These are phyloP conservation scores for Pezicula carpinea DNA, from an alignment of 2,329 filamentous ascomycete genomes.

Conservation along the genomic window DNA sequence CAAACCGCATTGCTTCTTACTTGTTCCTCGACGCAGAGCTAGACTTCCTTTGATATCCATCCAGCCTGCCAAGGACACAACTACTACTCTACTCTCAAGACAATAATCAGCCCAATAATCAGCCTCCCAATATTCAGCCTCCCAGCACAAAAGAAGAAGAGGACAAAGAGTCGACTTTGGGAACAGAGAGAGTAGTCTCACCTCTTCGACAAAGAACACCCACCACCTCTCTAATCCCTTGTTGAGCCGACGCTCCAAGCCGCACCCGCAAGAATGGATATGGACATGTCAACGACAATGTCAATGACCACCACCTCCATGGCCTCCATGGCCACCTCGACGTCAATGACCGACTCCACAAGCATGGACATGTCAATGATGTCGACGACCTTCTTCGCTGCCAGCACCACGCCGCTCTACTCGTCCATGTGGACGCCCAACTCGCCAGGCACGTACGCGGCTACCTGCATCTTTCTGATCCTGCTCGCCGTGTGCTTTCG, in stretches of 20 bases:
- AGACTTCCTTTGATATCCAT: constrained; percentile 10
- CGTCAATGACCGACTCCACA: constrained; percentile 3
- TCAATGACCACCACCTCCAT: constrained; percentile 5
- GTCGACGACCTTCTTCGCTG: constrained; percentile 61
- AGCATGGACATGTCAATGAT: constrained; percentile 41
- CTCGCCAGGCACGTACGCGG: constrained; percentile 70
- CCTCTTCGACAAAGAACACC: background rate
- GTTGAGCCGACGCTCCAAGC: constrained; percentile 1
- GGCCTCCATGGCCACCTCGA: constrained; percentile 8
- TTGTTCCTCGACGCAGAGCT: too few species aligned
- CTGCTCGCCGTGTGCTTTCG: constrained; percentile 68
- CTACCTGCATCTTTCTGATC: constrained; percentile 88
- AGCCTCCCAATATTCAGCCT: too few species aligned
- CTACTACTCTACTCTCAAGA: background rate
- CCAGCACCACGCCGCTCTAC: constrained; percentile 59
- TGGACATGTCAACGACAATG: constrained; percentile 3
- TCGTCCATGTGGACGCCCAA: constrained; percentile 69
- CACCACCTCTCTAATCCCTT: background rate
- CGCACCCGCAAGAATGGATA: background rate
- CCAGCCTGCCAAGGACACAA: constrained; percentile 4
- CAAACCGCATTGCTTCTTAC: constrained; percentile 11
- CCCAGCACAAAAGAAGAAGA: too few species aligned
- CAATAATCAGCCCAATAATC: background rate
- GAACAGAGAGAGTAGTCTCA: too few species aligned
- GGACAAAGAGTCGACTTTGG: too few species aligned